Evolutionary conservation across 106 monocot genomes (phyloP), one percentile per base, ranked within the genome.

Genomic region (Dendrobium nobile): DNA sequence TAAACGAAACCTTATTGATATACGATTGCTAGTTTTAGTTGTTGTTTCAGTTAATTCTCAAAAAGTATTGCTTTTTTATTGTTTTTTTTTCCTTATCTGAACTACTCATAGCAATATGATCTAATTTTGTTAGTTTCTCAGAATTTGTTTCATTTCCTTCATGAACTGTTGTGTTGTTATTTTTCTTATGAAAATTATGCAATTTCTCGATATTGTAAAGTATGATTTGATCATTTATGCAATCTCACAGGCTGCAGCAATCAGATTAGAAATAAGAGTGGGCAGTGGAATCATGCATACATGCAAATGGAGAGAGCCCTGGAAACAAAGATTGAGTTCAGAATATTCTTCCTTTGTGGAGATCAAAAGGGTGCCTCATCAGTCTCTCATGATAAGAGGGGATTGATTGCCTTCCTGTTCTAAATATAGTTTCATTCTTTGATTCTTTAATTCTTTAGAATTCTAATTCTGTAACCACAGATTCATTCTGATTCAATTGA

Each of bases 271-370:
- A 81, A 80, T 97, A 10, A 87, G 94, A 82, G 90, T 0, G 88
- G 92, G 16, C 82, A 84, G 47, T 92, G 92, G 90, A 92, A 89
- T 81, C 75, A 86, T 20, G 88, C 92, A 24, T 97, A 88, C 78
- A 82, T 97, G 89, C 94, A 97, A 80, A 97, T 91, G 84, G 97
- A 97, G 97, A 22, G 97, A 97, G 76, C 97, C 97, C 75, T 97
- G 97, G 94, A 94, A 88, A 77, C 97, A 97, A 54, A 86, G 85
- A 37, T 82, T 97, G 59, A 58, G 54, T 4, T 80, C 80, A 17
- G 94, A 97, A 0, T 83, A 82, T 67, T 92, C 92, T 31, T 94
- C 97, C 9, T 84, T 91, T 83, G 82, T 97, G 26, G 94, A 89
- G 41, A 97, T 97, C 72, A 86, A 45, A 72, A 90, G 85, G 73